Evolutionary conservation across 176 grass and related monocot species (phyloP).

Genomic region (Hsuehochloa calcarea): DNA sequence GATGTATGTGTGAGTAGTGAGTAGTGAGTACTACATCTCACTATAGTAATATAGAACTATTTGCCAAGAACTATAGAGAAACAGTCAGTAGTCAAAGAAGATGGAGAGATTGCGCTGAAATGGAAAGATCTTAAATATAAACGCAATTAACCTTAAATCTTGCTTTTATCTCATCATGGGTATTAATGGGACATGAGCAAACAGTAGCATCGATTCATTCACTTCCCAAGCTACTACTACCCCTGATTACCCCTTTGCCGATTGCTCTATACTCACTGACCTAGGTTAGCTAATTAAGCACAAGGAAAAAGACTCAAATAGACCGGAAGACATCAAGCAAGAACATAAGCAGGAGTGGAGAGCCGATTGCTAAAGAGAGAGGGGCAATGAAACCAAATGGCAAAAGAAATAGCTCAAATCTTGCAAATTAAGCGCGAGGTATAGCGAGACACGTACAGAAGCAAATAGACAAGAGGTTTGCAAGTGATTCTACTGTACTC

Average conservation of each 20-base stretch:
- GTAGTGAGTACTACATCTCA: conserved; percentile 8
- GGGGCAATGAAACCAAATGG: conserved; percentile 35
- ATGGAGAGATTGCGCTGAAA: conserved; percentile 5
- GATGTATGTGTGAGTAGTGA: neutral
- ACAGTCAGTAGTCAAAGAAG: neutral
- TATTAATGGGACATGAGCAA: conserved; percentile 27
- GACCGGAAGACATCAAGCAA: conserved; percentile 17
- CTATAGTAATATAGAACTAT: neutral
- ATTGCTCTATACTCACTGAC: conserved; percentile 18
- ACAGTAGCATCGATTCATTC: neutral
- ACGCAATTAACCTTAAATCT: conserved; percentile 7
- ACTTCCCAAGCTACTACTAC: neutral
- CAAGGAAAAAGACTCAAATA: neutral
- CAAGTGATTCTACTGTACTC: conserved; percentile 52
- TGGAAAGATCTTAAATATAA: conserved; percentile 18
- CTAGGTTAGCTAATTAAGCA: conserved; percentile 30
- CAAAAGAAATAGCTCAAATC: conserved; percentile 37
- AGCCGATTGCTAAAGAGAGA: neutral
- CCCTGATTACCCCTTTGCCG: conserved; percentile 9
- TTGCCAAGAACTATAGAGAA: conserved; percentile 17
- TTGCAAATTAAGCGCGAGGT: conserved; percentile 39
- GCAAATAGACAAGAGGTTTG: conserved; percentile 31
- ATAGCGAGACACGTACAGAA: conserved; percentile 49
- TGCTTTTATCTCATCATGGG: conserved; percentile 2
- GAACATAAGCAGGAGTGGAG: neutral